Evolutionary conservation across 305 asterid species (phyloP), one percentile per base, ranked within the genome.

Genomic region (Solanum aculeatissimum): DNA sequence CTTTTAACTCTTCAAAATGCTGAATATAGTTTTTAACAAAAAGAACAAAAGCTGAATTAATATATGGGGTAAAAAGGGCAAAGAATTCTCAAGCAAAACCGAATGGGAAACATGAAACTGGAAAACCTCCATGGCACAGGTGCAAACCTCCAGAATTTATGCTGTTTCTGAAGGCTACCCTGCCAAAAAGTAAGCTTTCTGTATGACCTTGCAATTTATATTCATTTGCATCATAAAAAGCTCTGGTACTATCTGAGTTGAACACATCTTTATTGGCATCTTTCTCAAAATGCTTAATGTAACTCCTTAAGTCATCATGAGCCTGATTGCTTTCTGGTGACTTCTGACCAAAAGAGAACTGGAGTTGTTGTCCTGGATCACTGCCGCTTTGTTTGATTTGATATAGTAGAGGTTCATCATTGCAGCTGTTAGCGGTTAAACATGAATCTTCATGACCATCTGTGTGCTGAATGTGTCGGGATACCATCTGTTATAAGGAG

Each of bases 141-240:
- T 88, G 92, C 83, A 95, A 86, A 63, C 93, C 89, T 10, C 98
- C 98, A 18, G 94, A 91, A 58, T 92, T 92, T 27, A 91, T 88
- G 84, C 92, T 89, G 85, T 86, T 89, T 74, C 65, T 87, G 53
- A 85, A 89, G 54, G 92, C n/a, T 27, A 95, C 92, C 86, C 92
- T 90, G 77, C 93, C 97, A 10, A 90, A 86, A 69, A 93, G 83
- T 75, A 92, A 35, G 53, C 88, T 88, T 62, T 93, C 95, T 6
- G 63, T n/a, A 65, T 62, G 81, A 65, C 90, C 88, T 42, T 83
- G 88, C 27, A 69, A 69, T 80, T 78, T 89, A 82, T 88, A 92
- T 83, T 86, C 94, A 25, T 83, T 93, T 68, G 94, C 87, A 88
- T 91, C 92, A 51, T 89, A 91, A 60, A 85, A 86, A 55, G 88